Percentiles rank a stretch among this genome's conserved stretches.
Evolutionary conservation across 345 rosid species (phyloP).

Genomic region (Ceriops decandra): DNA sequence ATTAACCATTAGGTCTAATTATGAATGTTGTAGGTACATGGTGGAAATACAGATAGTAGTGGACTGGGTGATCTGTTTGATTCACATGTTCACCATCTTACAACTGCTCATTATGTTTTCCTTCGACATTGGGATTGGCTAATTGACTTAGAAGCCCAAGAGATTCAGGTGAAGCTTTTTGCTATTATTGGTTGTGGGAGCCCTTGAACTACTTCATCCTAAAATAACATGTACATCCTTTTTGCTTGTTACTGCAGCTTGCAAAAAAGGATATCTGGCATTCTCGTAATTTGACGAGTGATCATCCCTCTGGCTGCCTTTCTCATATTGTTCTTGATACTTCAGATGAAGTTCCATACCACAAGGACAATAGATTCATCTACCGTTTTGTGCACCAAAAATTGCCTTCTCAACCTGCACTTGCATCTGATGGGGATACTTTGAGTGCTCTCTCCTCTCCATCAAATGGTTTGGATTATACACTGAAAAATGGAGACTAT

Average conservation of each 20-base stretch:
- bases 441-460: constrained; percentile 26
- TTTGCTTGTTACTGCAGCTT: constrained; percentile 46
- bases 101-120: constrained; percentile 54
- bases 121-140: constrained; percentile 75
- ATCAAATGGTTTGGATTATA: constrained; percentile 48
- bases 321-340: constrained; percentile 77
- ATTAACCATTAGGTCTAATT: constrained; percentile 7
- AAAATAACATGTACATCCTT: neutral
- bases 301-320: constrained; percentile 44
- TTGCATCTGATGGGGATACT: constrained; percentile 36
- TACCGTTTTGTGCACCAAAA: constrained; percentile 66
- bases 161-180: constrained; percentile 55
- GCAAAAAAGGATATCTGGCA: constrained; percentile 52
- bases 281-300: constrained; percentile 41
- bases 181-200: neutral
- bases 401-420: constrained; percentile 23
- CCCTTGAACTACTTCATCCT: neutral
- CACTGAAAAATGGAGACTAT: constrained; percentile 73
- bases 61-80: constrained; percentile 81
- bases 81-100: constrained; percentile 62
- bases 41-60: constrained; percentile 73
- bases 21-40: constrained; percentile 61
- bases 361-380: constrained; percentile 54
- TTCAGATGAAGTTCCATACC: constrained; percentile 38
- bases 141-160: constrained; percentile 90